Evolutionary conservation across 768 basidiomycete genomes (phyloP), one percentile per base, ranked within the genome.

Genomic region (Rhodosporidiobolus odoratus): DNA sequence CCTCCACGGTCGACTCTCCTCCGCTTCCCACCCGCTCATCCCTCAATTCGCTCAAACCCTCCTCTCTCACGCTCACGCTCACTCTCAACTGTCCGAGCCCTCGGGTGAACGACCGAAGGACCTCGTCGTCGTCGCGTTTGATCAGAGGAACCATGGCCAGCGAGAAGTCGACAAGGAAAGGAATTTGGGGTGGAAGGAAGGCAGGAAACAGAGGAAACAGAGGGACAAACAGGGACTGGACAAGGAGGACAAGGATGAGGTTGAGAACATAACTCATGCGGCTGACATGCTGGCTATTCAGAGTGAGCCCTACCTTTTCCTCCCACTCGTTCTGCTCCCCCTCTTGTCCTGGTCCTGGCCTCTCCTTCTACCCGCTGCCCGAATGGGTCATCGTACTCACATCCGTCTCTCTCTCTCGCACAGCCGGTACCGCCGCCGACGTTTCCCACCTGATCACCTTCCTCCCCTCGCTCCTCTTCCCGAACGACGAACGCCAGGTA

Each of bases 381-480:
- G 21, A 10, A 40, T 41, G 19, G 38, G 8, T 16, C 23, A 17
- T 15, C 16, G 48, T 27, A 30, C 58, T 60, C 7, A 60, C 41
- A 19, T 45, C 8, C n/a, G 17, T 58, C 35, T 38, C 25, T 58
- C 19, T 27, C 37, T 7, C 37, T 4, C 16, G 12, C 45, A 3
- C 73, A 85, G 84, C 79, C 15, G 91, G 90, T 3, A 88, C 90
- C 0, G 85, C 86, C 4, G 81, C 83, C 45, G 92, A 94, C 76
- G 84, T 92, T 12, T 88, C 88, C 0, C 87, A 88, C 80, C 78
- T 94, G 67, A 88, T 92, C 62, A 90, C 93, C 77, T 87, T 89
- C 75, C 82, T 94, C 6, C 86, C 88, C 1, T 79, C 86, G 0
- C 88, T 87, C 76, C 78, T 94, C 15, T 94, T 88, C 77, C 90